These are phyloP conservation scores for Nannizzia gypsea DNA, from an alignment of 2,329 filamentous ascomycete genomes.

Conservation along the genomic window DNA sequence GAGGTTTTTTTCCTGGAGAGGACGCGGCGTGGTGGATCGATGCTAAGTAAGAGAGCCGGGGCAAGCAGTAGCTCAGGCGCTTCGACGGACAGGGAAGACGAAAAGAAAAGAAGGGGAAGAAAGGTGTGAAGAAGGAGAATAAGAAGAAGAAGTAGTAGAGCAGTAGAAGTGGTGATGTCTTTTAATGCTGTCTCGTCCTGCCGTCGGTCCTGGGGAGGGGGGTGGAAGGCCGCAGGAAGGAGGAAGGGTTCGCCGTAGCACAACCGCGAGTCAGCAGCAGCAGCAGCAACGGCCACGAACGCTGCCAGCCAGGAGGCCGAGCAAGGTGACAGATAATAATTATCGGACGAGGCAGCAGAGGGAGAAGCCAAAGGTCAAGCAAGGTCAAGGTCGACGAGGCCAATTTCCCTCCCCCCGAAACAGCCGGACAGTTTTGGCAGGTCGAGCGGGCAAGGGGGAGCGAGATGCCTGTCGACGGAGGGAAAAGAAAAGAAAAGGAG, in stretches of 20 bases:
- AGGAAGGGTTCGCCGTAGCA: neutral
- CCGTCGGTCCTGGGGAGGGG: neutral
- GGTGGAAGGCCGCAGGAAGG: neutral
- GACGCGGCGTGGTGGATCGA: slow-evolving; percentile 2
- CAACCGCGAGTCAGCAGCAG: neutral
- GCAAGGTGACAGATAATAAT: neutral
- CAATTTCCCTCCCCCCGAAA: slow-evolving; percentile 3
- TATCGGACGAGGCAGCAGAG: neutral
- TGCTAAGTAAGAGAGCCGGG: neutral
- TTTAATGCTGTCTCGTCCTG: too few species aligned
- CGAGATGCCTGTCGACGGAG: neutral
- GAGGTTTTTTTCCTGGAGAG: neutral
- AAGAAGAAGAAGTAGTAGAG: too few species aligned
- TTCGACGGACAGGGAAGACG: neutral
- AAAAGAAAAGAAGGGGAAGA: neutral
- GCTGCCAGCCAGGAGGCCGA: neutral
- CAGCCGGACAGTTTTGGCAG: slow-evolving; percentile 1
- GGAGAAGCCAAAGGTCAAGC: neutral
- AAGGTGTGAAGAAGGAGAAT: neutral
- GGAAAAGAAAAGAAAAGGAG: neutral
- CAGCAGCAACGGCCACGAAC: neutral
- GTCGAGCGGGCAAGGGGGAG: neutral
- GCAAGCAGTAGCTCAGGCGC: neutral
- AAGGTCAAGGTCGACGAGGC: neutral
- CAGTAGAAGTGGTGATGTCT: too few species aligned